Conservation (phyloP, 208 protist genomes). For the Acanthamoeba healyi region DNA sequence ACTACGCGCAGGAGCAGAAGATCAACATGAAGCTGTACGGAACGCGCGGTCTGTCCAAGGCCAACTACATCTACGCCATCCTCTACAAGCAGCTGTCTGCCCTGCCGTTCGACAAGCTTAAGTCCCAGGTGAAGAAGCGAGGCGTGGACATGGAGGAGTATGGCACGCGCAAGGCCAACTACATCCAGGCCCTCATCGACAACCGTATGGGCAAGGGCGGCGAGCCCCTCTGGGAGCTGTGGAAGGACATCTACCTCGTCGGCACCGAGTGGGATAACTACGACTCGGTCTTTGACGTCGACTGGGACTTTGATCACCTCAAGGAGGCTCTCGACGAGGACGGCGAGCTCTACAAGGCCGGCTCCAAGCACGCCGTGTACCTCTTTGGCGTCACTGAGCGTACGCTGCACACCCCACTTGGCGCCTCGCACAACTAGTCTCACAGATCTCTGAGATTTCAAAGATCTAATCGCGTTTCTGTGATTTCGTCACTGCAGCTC, state of each 20-base stretch:
- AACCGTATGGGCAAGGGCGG: conserved; percentile 31
- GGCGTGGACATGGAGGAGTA: conserved; percentile 42
- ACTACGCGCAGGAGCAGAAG: not conserved
- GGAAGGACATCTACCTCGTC: conserved; percentile 81
- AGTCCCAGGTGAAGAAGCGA: not conserved
- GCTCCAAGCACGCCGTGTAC: conserved; percentile 61
- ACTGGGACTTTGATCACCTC: conserved; percentile 81
- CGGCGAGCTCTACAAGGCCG: conserved; percentile 51
- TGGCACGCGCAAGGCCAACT: conserved; percentile 22
- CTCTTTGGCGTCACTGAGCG: conserved; percentile 73
- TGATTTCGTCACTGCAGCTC: not conserved
- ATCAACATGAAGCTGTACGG: conserved; percentile 17
- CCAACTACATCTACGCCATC: conserved; percentile 15
- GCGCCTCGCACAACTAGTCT: not conserved
- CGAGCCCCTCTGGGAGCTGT: conserved; percentile 73
- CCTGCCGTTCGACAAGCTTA: not conserved
- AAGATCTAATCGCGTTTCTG: not conserved
- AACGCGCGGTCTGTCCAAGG: not conserved
- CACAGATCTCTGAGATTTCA: not conserved
- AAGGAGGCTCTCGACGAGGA: conserved; percentile 70
- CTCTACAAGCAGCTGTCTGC: not conserved
- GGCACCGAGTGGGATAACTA: conserved; percentile 79
- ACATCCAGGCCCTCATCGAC: conserved; percentile 64
- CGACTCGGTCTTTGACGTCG: conserved; percentile 71
- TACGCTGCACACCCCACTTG: not conserved